Base-by-base conservation (phyloP, 202 grass and related monocot genomes). In the Dendrocalamus latiflorus region DNA sequence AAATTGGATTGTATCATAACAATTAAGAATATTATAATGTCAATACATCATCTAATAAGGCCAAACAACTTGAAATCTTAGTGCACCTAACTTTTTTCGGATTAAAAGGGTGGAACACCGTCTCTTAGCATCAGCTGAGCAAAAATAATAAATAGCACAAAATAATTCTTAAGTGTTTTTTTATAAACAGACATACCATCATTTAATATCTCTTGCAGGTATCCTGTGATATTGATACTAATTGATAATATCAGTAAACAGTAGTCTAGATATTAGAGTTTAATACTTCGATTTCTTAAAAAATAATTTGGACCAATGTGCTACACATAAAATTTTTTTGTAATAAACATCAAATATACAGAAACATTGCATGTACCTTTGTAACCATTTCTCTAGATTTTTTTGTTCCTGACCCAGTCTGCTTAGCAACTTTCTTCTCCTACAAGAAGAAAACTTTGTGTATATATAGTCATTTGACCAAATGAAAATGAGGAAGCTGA, bases 301-400 rank as follows among this genome's bases (percentile, higher is more conserved):
- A 25, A 25, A 41, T 16, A 1, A 11, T 55, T 30, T 16, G 13
- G 62, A 38, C 24, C 9, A 65, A 6, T 14, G 43, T 38, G 33
- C 14, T 3, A 65, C 18, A 30, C 20, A 16, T 6, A 45, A 20
- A n/a, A n/a, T n/a, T 77, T 25, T 17, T 28, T 5, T 8, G n/a
- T n/a, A n/a, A n/a, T n/a, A n/a, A 49, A 0, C 17, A 61, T 12
- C 8, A 42, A 57, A n/a, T n/a, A 47, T 80, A 24, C 25, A 56
- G 24, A 75, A 66, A 7, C 7, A 53, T 9, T 38, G 16, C 50
- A 5, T 6, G 28, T 68, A 86, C 85, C 85, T 82, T 82, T 1
- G 20, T 53, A 82, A 22, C 5, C 3, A 22, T 81, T 76, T 0
- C 8, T 10, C 0, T 13, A 53, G 17, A 10, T 53, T 63, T 11